phyloP scores from a whole-genome alignment of 352 stramenopile species.

The Globisporangium irregulare region DNA sequence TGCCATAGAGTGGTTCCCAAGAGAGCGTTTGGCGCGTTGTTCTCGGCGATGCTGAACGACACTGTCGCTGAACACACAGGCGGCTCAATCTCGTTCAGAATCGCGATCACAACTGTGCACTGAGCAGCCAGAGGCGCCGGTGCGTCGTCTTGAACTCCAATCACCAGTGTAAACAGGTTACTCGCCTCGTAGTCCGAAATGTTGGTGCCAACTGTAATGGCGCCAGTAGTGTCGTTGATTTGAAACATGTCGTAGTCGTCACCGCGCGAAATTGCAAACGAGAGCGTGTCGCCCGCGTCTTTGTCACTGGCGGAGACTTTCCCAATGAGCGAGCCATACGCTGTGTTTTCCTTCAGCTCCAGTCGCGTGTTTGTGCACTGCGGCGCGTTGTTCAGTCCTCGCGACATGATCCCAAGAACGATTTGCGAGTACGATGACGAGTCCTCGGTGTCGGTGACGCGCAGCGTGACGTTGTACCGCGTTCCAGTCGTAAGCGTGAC shows the following conservation, averaged over 20 bases:
- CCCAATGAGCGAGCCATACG: conserved; percentile 22
- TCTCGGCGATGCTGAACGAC: conserved; percentile 15
- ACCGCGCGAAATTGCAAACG: conserved; percentile 34
- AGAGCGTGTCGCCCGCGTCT: conserved; percentile 32
- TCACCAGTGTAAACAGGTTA: conserved; percentile 29
- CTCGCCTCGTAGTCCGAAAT: conserved; percentile 45
- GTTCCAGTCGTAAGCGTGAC: conserved; percentile 14
- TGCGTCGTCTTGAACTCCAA: conserved; percentile 48
- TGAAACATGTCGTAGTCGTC: conserved; percentile 42
- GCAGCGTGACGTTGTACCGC: conserved; percentile 22
- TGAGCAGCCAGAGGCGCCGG: conserved; percentile 25
- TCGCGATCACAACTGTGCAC: conserved; percentile 33
- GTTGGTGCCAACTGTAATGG: conserved; percentile 35
- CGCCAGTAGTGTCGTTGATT: conserved; percentile 41
- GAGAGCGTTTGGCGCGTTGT: conserved; percentile 27
- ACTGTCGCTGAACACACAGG: conserved; percentile 6
- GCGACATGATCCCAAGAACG: conserved; percentile 37
- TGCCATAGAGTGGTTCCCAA: conserved; percentile 37
- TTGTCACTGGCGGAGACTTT: conserved; percentile 35
- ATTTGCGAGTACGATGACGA: conserved; percentile 36
- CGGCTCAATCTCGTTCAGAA: conserved; percentile 35
- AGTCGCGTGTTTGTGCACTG: conserved; percentile 24
- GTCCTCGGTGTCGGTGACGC: conserved; percentile 34
- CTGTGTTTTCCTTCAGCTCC: conserved; percentile 47
- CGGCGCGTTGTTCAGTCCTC: conserved; percentile 48